Conservation (phyloP, 768 basidiomycete genomes). For the Tylopilus balloui region DNA sequence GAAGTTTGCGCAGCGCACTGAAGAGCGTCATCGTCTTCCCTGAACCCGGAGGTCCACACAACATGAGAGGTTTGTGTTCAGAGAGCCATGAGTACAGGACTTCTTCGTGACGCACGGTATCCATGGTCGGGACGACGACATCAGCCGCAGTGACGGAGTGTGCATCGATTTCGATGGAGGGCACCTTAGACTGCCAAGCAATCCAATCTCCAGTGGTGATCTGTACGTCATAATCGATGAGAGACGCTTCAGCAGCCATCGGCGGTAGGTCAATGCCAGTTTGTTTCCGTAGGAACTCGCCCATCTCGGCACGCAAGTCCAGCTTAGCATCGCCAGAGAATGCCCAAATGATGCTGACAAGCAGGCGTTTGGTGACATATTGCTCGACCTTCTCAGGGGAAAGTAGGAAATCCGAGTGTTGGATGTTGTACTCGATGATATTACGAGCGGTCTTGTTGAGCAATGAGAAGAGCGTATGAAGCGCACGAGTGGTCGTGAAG, state of each 20-base stretch:
- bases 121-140: constrained; percentile 96
- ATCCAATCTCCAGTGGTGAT: constrained; percentile 83
- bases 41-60: constrained; percentile 99
- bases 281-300: constrained; percentile 77
- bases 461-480: constrained; percentile 95
- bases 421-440: constrained; percentile 89
- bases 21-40: constrained; percentile 99
- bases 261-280: constrained; percentile 89
- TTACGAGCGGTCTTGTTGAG: constrained; percentile 95
- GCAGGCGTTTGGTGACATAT: constrained; percentile 84
- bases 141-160: constrained; percentile 95
- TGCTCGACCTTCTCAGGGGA: constrained; percentile 79
- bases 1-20: constrained; percentile 93
- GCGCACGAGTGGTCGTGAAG: constrained; percentile 85
- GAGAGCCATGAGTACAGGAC: constrained; percentile 98
- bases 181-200: constrained; percentile 88
- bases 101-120: constrained; percentile 97
- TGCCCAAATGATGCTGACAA: constrained; percentile 95
- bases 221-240: constrained; percentile 95
- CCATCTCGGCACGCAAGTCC: constrained; percentile 83
- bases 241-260: constrained; percentile 67
- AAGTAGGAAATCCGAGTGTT: constrained; percentile 94
- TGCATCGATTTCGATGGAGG: constrained; percentile 93
- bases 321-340: constrained; percentile 96
- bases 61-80: constrained; percentile 96